These are phyloP conservation scores for Plasmodium vivax DNA, from an alignment of 169 alveolate genomes.

Conservation along the genomic window DNA sequence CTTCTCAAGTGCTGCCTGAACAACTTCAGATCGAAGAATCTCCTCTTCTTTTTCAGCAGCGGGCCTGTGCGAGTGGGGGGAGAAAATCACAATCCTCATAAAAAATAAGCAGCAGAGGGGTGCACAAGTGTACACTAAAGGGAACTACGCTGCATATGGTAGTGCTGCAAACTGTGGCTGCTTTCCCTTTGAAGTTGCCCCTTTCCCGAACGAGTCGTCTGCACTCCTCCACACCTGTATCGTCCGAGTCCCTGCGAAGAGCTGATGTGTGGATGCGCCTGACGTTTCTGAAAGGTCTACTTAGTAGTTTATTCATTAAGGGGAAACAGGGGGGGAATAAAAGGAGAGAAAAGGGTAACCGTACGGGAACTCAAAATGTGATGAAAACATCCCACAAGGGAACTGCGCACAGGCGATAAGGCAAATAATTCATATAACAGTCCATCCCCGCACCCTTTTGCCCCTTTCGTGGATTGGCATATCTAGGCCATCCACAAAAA, in stretches of 20 bases:
- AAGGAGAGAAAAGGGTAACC: background rate
- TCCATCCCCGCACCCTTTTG: background rate
- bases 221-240: constrained; percentile 35
- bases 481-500: background rate
- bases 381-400: background rate
- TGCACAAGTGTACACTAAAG: background rate
- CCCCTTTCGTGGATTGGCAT: background rate
- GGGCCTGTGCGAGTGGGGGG: constrained; percentile 77
- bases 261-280: constrained; percentile 52
- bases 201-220: background rate
- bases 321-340: background rate
- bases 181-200: background rate
- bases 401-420: background rate
- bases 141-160: background rate
- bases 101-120: background rate
- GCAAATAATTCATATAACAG: background rate
- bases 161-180: background rate
- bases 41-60: constrained; percentile 80
- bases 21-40: constrained; percentile 82
- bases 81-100: background rate
- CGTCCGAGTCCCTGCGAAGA: constrained; percentile 52
- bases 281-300: constrained; percentile 8
- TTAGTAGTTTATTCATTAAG: constrained; percentile 33
- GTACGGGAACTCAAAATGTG: background rate
- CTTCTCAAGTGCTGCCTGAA: constrained; percentile 82